These are phyloP conservation scores for Lasiodiplodia gonubiensis DNA, from an alignment of 2,329 filamentous ascomycete genomes.

Conservation along the genomic window DNA sequence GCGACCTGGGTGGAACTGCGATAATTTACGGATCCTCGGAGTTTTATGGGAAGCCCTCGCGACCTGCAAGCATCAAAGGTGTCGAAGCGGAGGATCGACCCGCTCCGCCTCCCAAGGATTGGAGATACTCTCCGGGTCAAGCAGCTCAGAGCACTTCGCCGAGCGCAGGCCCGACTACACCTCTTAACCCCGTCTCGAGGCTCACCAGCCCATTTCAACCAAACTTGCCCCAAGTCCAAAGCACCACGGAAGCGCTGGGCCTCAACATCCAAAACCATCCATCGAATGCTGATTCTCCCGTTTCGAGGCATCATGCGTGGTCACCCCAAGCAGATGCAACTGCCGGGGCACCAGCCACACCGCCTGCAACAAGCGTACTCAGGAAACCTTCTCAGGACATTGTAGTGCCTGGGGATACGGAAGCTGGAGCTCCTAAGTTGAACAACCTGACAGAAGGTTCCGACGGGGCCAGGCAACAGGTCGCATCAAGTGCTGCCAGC, in stretches of 20 bases:
- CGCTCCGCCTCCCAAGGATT: slow-evolving; percentile 52
- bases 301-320: not conserved
- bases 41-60: slow-evolving; percentile 24
- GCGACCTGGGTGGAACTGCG: slow-evolving; percentile 42
- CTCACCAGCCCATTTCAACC: slow-evolving; percentile 33
- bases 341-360: not conserved
- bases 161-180: slow-evolving; percentile 13
- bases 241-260: slow-evolving; percentile 49
- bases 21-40: slow-evolving; percentile 42
- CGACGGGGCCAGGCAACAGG: not conserved
- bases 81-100: slow-evolving; percentile 36
- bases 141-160: not conserved
- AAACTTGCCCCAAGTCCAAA: slow-evolving; percentile 47
- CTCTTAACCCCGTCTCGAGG: slow-evolving; percentile 12
- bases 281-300: not conserved
- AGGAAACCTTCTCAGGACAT: slow-evolving; percentile 9
- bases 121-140: slow-evolving; percentile 38
- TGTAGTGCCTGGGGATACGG: not conserved
- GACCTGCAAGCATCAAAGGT: slow-evolving; percentile 14
- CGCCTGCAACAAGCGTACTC: slow-evolving; percentile 32
- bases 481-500: slow-evolving; percentile 6
- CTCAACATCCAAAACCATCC: slow-evolving; percentile 48
- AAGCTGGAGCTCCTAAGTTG: not conserved
- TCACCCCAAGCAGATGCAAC: not conserved
- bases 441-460: not conserved